A percentile compares a stretch with the other conserved stretches of the same genome.
These are phyloP conservation scores for Teratosphaeria zuluensis DNA, from an alignment of 2,329 filamentous ascomycete genomes.

Conservation along the genomic window DNA sequence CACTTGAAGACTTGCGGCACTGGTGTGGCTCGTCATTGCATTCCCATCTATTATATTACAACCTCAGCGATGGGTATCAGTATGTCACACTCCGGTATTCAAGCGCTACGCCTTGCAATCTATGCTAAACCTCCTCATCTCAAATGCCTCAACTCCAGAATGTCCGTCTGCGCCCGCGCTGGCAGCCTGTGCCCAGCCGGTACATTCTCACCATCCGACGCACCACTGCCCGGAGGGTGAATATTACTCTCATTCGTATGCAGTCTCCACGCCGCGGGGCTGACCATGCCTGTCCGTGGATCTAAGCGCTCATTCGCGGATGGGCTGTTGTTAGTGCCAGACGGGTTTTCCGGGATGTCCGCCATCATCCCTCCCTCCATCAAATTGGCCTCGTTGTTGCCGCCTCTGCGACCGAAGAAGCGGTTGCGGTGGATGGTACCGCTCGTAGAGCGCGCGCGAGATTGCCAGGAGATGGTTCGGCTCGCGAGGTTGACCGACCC, in stretches of 20 bases:
- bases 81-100: not conserved
- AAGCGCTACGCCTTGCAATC: not conserved
- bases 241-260: conserved; percentile 21
- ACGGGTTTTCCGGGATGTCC: conserved; percentile 26
- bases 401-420: conserved; percentile 46
- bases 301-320: conserved; percentile 16
- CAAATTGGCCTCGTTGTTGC: conserved; percentile 19
- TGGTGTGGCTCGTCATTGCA: not conserved
- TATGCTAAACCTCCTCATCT: not conserved
- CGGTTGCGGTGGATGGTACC: conserved; percentile 46
- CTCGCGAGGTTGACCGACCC: not conserved
- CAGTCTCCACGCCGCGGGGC: conserved; percentile 21
- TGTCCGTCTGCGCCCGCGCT: conserved; percentile 18
- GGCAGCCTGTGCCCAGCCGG: conserved; percentile 9
- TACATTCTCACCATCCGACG: conserved; percentile 7
- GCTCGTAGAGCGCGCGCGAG: conserved; percentile 24
- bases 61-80: not conserved
- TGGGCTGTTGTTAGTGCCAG: not conserved
- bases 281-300: conserved; percentile 23
- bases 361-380: conserved; percentile 28
- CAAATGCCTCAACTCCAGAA: conserved; percentile 19
- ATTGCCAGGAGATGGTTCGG: conserved; percentile 9
- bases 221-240: conserved; percentile 10
- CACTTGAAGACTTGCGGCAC: not conserved
- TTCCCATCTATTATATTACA: not conserved